phyloP scores from a whole-genome alignment of 83 land plant genomes.

The Picea abies region DNA sequence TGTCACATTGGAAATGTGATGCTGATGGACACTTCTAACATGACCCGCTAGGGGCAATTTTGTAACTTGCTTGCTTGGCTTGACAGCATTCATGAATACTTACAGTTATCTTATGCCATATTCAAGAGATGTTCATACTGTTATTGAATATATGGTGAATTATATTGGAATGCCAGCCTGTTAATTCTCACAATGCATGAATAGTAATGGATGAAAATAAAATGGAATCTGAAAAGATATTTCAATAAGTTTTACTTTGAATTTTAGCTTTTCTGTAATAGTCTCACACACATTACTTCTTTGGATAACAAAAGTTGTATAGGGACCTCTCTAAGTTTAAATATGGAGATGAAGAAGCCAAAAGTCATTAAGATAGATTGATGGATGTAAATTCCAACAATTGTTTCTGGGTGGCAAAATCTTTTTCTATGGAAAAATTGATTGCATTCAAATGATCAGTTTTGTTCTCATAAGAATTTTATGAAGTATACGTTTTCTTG shows the following conservation, averaged over 20 bases:
- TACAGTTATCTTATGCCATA: neutral
- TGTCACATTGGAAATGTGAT: too few relatives aligned
- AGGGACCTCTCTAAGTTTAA: neutral
- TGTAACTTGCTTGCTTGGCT: neutral
- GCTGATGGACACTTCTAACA: neutral
- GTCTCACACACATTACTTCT: neutral
- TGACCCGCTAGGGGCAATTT: neutral
- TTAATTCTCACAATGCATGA: neutral
- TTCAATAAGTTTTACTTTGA: neutral
- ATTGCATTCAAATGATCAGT: neutral
- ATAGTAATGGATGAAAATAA: neutral
- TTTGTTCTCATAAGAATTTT: neutral
- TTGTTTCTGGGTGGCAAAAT: neutral
- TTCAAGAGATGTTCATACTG: neutral
- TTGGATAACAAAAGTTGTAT: neutral
- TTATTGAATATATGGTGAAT: neutral
- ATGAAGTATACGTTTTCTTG: neutral
- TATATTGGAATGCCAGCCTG: neutral
- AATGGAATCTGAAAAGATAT: neutral
- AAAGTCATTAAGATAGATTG: neutral
- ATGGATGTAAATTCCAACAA: neutral
- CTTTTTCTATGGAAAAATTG: neutral
- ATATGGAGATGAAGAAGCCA: neutral
- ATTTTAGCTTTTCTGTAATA: neutral
- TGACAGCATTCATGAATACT: neutral